Base-by-base conservation (phyloP, 2,329 filamentous ascomycete species). In the Talaromyces sp. region DNA sequence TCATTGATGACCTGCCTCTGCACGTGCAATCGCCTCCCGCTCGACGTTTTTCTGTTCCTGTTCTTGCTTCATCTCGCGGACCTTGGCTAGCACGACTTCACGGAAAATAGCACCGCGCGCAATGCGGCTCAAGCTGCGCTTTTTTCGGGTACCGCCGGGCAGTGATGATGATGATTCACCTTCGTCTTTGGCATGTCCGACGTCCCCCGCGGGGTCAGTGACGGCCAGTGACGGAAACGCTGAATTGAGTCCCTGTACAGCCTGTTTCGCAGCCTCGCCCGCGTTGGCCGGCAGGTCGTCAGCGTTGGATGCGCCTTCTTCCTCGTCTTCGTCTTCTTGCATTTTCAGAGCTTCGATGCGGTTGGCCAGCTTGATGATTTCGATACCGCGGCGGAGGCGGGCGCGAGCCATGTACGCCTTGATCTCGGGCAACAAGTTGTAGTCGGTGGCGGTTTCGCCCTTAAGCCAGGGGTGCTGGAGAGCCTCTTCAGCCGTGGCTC, bases 341-440 rank as follows among this genome's bases (percentile, higher is more conserved):
- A 95, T 88, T 79, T 92, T 96, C 79, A 99, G 88, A 32, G 90
- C 85, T 74, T 96, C 91, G 79, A 99, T 97, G 65, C 93, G 90
- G 79, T 97, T 97, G 65, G 91, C 87, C 58, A 99, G 86, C 79
- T 96, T 97, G 81, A 97, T 90, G 70, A 96, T 88, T 77, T 97
- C 91, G 79, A 99, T 95, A 69, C 92, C 93, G 65, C 93, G 89
- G 75, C 89, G 89, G 67, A 99, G 88, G 64, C 92, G 91, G 60
- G 91, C 91, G 77, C 92, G 92, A 64, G 92, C 89, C 77, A 95
- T 91, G 80, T 94, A 96, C 57, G 92, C 89, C 77, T 90, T 90
- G 81, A 99, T 95, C 80, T 99, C 94, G 66, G 94, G 94, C 75
- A 99, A 80, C 84, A 99, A 85, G 82, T 99, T 92, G 85, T 97